A percentile compares a stretch with the other conserved stretches of the same genome.
phyloP scores from a whole-genome alignment of 2,329 filamentous ascomycete genomes.

The Xylariales sp. region DNA sequence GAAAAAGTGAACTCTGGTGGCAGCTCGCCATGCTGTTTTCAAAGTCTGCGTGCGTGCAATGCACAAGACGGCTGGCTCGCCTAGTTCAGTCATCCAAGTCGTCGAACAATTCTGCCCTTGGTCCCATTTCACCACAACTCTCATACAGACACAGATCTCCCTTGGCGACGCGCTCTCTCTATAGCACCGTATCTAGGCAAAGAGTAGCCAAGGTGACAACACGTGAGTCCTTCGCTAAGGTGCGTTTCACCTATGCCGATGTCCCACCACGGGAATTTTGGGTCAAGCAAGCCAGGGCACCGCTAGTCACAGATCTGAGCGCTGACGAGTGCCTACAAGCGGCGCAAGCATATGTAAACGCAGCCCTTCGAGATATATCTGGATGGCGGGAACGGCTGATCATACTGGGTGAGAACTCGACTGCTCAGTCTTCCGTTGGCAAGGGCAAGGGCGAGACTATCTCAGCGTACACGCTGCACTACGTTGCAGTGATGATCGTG shows the following conservation, averaged over 20 bases:
- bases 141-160: constrained; percentile 10
- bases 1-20: neutral
- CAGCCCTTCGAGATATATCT: constrained; percentile 40
- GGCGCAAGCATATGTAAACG: constrained; percentile 42
- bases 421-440: neutral
- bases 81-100: constrained; percentile 14
- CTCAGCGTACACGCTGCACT: constrained; percentile 48
- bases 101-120: neutral
- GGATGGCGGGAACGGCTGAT: constrained; percentile 45
- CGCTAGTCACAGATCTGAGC: constrained; percentile 38
- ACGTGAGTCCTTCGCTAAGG: constrained; percentile 36
- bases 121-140: constrained; percentile 13
- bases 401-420: constrained; percentile 29
- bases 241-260: constrained; percentile 45
- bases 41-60: constrained; percentile 29
- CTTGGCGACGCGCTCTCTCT: constrained; percentile 1
- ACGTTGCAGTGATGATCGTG: constrained; percentile 47
- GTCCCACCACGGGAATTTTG: constrained; percentile 48
- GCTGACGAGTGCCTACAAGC: constrained; percentile 42
- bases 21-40: constrained; percentile 26
- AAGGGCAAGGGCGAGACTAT: constrained; percentile 3
- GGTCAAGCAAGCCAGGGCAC: constrained; percentile 27
- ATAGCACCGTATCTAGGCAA: constrained; percentile 14
- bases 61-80: constrained; percentile 27
- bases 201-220: neutral